phyloP scores from a whole-genome alignment of 345 rosid genomes.

The Salix brachista region DNA sequence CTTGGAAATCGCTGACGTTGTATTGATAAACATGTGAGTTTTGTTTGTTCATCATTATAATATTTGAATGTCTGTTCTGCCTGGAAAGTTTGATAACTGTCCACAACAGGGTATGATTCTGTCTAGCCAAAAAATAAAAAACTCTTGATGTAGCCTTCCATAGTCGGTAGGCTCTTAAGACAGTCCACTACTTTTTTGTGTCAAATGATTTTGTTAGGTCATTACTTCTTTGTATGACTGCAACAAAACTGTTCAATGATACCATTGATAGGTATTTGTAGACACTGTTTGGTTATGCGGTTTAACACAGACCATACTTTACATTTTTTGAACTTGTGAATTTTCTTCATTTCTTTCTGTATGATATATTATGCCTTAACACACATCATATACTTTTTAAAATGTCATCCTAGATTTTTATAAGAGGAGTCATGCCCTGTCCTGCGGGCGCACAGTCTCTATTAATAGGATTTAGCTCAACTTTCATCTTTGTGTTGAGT shows the following conservation, averaged over 20 bases:
- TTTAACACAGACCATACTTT: no score
- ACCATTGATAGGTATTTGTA: no score
- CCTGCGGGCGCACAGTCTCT: background rate
- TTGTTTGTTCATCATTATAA: background rate
- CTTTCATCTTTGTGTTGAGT: constrained; percentile 16
- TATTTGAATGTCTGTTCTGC: background rate
- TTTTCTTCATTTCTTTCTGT: no score
- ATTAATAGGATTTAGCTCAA: background rate
- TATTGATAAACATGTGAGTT: constrained; percentile 69
- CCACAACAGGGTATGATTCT: background rate
- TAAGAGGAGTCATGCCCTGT: background rate
- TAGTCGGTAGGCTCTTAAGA: background rate
- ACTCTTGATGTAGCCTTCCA: no score
- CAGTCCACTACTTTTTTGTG: background rate
- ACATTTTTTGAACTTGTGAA: no score
- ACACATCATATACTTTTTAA: no score
- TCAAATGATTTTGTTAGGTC: background rate
- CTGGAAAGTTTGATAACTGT: background rate
- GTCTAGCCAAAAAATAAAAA: no score
- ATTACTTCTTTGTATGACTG: no score
- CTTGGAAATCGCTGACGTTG: constrained; percentile 68
- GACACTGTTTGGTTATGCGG: no score
- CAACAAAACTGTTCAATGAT: no score
- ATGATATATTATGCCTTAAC: no score
- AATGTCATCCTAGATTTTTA: background rate